Base-by-base conservation (phyloP, 768 basidiomycete species). In the Termitomyces sp. region DNA sequence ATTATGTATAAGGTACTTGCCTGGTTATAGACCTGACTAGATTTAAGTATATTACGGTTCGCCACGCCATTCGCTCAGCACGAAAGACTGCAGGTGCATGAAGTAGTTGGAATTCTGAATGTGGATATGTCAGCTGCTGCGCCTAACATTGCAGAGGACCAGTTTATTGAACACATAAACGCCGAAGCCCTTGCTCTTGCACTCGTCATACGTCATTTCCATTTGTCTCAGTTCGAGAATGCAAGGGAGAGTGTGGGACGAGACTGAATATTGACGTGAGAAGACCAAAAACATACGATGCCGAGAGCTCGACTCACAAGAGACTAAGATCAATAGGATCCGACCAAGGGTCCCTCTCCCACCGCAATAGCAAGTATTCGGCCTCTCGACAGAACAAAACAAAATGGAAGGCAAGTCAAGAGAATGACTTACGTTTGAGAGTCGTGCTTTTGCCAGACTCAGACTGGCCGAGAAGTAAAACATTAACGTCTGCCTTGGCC, bases 391-490 rank as follows among this genome's bases (percentile, higher is more conserved):
- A 42, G 47, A 59, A 35, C 47, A 12, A 51, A 12, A 47, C 36
- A 58, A 28, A 50, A 40, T 22, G 22, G 60, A 18, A 38, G 9
- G 22, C 8, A 26, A 28, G 32, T 13, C 13, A 56, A 57, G 42
- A 57, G 54, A 45, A 48, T 57, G 52, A 85, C 90, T 83, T 77
- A 92, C 90, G 90, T 76, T 92, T 92, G 65, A 92, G 77, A 8
- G 90, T 90, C 9, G 91, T 93, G 68, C 88, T 90, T 77, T 92
- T 93, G 42, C 90, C 91, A 65, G 88, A 91, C 78, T 92, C 90
- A 60, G 90, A 92, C 79, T 93, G 91, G 53, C 91, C 91, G 43
- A 93, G 83, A 60, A 93, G 78, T 55, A 93, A 76, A 53, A 93
- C 82, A 67, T 86, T 87, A 70, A 92, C 82, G 66, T 85, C 83